Base-by-base conservation (phyloP, 768 basidiomycete genomes). In the Gautieria morchelliformis region DNA sequence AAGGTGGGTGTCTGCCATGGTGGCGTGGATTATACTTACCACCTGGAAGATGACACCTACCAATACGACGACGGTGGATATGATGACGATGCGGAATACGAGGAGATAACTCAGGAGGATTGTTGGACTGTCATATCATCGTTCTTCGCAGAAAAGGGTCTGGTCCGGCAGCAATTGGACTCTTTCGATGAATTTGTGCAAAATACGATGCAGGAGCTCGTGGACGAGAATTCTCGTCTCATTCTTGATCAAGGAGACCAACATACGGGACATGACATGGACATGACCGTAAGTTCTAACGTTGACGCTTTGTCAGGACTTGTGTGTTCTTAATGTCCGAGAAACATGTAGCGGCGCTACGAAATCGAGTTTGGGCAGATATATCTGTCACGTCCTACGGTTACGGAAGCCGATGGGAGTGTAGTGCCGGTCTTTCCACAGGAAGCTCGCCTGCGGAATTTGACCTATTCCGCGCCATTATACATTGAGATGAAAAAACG, bases 111-210 rank as follows among this genome's bases (percentile, higher is more conserved):
- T 0, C 91, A 92, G 65, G 91, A 93, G 69, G 91, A 93, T 66
- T 93, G 92, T 69, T 95, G 92, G 92, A 84, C 87, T 41, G 87
- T 99, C 67, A 97, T 98, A 65, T 87, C 90, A 61, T 85, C 90
- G 65, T 99, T 95, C 75, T 98, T 99, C 70, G 87, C 92, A 61
- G 89, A 93, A 69, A 96, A 95, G 70, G 95, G 95, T 72, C 86
- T 99, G 60, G 96, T 98, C 53, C 83, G 92, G 49, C 96, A 99
- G 69, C 96, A 99, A 69, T 83, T 98, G 54, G 93, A 95, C 74
- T 94, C 91, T 11, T 99, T 95, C 71, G 93, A 99, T 69, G 95
- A 98, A 73, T 99, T 98, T 66, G 91, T 99, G 35, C 93, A 97
- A 68, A 97, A 97, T 64, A 97, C 93, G 14, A 96, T 99, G 93